Conservation (phyloP, 139 green algal genomes). For the Chlorella sp. region DNA sequence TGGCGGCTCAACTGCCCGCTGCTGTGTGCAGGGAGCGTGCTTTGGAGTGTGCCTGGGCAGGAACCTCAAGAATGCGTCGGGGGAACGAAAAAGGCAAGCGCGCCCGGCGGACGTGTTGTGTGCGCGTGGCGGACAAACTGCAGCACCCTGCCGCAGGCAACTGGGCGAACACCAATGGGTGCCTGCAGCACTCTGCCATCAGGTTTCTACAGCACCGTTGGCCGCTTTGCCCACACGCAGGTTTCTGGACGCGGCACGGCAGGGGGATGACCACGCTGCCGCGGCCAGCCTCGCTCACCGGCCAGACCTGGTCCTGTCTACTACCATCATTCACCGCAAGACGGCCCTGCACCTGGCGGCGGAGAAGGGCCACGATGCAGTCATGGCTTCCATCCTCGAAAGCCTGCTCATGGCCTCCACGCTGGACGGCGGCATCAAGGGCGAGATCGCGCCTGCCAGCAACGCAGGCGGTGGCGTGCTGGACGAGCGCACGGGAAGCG, state of each 20-base stretch:
- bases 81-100: no score
- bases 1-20: no score
- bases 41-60: no score
- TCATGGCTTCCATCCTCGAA: background rate
- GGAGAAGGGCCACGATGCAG: background rate
- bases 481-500: background rate
- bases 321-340: background rate
- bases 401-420: background rate
- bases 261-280: background rate
- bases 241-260: background rate
- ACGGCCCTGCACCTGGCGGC: background rate
- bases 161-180: no score
- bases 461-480: background rate
- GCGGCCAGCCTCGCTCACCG: background rate
- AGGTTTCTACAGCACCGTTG: no score
- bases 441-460: background rate
- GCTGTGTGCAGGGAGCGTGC: no score
- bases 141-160: no score
- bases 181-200: no score
- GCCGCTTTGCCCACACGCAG: background rate
- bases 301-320: background rate
- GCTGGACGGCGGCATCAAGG: background rate
- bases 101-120: no score
- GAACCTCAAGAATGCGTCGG: no score
- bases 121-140: no score